Conservation (phyloP, 345 rosid species). For the Dipteronia dyeriana region DNA sequence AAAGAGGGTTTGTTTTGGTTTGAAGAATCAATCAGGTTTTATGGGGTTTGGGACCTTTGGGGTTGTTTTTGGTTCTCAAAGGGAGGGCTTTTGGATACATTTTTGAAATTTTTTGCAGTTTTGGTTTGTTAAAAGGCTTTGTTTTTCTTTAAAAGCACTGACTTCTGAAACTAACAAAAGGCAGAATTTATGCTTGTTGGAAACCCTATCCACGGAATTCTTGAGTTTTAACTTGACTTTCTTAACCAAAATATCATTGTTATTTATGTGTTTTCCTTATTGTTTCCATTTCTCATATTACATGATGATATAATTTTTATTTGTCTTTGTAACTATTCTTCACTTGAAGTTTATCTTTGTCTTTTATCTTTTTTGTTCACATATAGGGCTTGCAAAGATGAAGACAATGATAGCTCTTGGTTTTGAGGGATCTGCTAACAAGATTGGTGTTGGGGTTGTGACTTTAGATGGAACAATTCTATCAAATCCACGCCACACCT, state of each 20-base stretch:
- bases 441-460: conserved; percentile 89
- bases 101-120: background rate
- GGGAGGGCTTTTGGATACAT: too few species aligned
- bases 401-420: conserved; percentile 81
- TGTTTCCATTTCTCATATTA: too few species aligned
- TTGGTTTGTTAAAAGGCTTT: background rate
- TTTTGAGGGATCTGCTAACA: conserved; percentile 96
- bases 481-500: conserved; percentile 94
- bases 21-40: too few species aligned
- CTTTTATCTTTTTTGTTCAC: background rate
- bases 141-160: background rate
- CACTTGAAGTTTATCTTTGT: background rate
- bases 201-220: background rate
- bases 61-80: too few species aligned
- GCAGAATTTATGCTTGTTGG: background rate
- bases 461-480: conserved; percentile 76
- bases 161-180: background rate
- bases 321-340: background rate
- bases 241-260: background rate
- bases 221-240: background rate
- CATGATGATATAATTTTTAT: background rate
- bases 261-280: background rate
- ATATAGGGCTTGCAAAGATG: conserved; percentile 34
- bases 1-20: too few species aligned
- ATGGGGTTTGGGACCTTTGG: too few species aligned